A percentile compares a stretch with the other conserved stretches of the same genome.
These are phyloP conservation scores for Cystobasidium tubakii DNA, from an alignment of 768 basidiomycete genomes.

Conservation along the genomic window DNA sequence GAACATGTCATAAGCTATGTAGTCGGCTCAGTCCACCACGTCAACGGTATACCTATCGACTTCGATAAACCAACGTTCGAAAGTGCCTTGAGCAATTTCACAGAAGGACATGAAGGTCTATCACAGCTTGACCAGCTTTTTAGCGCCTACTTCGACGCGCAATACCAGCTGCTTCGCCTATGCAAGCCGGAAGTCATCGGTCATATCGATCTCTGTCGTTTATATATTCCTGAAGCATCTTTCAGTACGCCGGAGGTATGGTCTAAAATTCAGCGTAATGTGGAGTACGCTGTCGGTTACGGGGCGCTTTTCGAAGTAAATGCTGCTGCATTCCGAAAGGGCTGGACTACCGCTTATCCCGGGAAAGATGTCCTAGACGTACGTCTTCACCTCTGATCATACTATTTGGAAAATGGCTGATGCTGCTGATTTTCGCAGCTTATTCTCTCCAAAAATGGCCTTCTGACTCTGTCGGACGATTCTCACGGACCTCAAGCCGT, in stretches of 20 bases:
- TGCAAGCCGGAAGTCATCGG: conserved; percentile 84
- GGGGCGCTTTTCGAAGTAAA: conserved; percentile 91
- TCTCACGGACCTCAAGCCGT: conserved; percentile 86
- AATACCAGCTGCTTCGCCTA: conserved; percentile 63
- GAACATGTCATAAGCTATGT: conserved; percentile 67
- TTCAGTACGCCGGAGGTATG: conserved; percentile 57
- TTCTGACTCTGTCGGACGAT: conserved; percentile 85
- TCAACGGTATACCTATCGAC: conserved; percentile 80
- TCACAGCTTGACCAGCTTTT: conserved; percentile 45
- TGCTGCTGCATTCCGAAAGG: conserved; percentile 84
- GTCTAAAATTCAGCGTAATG: conserved; percentile 66
- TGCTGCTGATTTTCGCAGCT: conserved; percentile 53
- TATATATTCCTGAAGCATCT: conserved; percentile 61
- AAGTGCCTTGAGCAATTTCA: conserved; percentile 56
- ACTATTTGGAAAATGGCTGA: neutral
- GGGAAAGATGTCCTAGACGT: conserved; percentile 61
- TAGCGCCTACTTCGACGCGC: conserved; percentile 73
- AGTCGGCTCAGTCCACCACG: conserved; percentile 90
- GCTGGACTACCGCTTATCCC: conserved; percentile 80
- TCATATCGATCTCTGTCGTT: conserved; percentile 84
- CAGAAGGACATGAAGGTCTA: conserved; percentile 8
- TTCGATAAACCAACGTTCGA: conserved; percentile 72
- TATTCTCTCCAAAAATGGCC: conserved; percentile 64
- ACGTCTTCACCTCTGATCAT: neutral
- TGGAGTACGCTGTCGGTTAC: conserved; percentile 65